Evolutionary conservation across 345 rosid genomes (phyloP).

Genomic region (Chamaenerion angustifolium): DNA sequence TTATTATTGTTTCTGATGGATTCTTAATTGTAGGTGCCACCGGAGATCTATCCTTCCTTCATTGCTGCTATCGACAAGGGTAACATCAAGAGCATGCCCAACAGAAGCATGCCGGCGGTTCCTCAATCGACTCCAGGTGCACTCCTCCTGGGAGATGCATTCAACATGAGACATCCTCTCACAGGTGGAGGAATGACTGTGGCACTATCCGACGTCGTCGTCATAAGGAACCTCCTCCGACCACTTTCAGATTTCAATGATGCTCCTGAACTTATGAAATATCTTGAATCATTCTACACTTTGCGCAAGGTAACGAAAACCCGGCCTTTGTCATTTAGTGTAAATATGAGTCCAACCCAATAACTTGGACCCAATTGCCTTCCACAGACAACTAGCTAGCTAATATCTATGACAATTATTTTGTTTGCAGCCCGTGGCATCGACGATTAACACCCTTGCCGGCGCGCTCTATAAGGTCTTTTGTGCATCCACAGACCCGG

Average conservation of each 20-base stretch:
- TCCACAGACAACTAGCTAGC: too few species aligned
- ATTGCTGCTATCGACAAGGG: slow-evolving; percentile 25
- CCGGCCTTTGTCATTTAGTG: too few species aligned
- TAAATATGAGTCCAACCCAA: too few species aligned
- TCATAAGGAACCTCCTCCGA: slow-evolving; percentile 30
- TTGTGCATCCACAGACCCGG: slow-evolving; percentile 19
- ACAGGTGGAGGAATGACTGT: slow-evolving; percentile 61
- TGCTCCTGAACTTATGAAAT: slow-evolving; percentile 19
- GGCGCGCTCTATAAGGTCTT: slow-evolving; percentile 24
- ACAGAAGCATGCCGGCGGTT: slow-evolving; percentile 37
- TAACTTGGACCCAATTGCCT: too few species aligned
- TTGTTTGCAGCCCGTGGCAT: slow-evolving; percentile 24
- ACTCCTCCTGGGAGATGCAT: slow-evolving; percentile 34
- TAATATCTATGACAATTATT: too few species aligned
- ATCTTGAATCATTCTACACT: slow-evolving; percentile 35
- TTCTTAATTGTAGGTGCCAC: slow-evolving; percentile 43
- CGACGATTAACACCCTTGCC: slow-evolving; percentile 21
- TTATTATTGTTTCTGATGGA: too few species aligned
- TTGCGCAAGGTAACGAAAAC: slow-evolving; percentile 35
- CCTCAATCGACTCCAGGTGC: slow-evolving; percentile 45
- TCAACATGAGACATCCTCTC: slow-evolving; percentile 45
- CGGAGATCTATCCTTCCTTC: slow-evolving; percentile 23
- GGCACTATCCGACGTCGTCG: slow-evolving; percentile 33
- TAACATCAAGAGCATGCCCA: slow-evolving; percentile 31
- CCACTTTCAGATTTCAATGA: slow-evolving; percentile 27